Conservation (phyloP, 2,329 filamentous ascomycete genomes). For the Ambrosiella xylebori region DNA sequence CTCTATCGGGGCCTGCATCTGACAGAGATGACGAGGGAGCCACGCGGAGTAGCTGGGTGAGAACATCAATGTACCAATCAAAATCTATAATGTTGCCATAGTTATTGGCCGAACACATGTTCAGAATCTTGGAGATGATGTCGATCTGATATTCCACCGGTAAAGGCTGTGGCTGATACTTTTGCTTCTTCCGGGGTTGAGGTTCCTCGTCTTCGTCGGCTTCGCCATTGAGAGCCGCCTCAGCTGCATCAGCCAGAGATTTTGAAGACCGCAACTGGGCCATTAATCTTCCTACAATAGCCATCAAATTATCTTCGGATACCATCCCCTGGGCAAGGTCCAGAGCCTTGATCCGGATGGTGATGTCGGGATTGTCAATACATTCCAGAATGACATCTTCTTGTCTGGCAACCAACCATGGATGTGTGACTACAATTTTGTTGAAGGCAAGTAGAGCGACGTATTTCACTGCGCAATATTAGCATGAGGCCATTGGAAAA, state of each 20-base stretch:
- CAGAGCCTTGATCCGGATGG: conserved; percentile 80
- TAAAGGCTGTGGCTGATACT: conserved; percentile 32
- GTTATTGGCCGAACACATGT: conserved; percentile 79
- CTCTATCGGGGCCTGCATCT: conserved; percentile 18
- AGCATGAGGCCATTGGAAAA: conserved; percentile 9
- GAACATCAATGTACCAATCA: conserved; percentile 89
- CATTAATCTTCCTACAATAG: conserved; percentile 73
- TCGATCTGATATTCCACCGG: conserved; percentile 75
- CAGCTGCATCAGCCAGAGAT: conserved; percentile 1
- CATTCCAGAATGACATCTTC: conserved; percentile 94
- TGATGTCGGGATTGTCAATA: conserved; percentile 89
- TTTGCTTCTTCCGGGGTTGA: background rate
- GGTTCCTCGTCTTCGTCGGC: conserved; percentile 11
- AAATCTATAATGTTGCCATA: conserved; percentile 80
- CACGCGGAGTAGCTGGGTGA: conserved; percentile 69
- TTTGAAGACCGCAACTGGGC: conserved; percentile 58
- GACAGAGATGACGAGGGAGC: conserved; percentile 32
- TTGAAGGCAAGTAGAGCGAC: conserved; percentile 91
- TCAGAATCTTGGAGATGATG: conserved; percentile 66
- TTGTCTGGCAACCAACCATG: conserved; percentile 74
- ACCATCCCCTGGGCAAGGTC: conserved; percentile 92
- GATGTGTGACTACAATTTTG: conserved; percentile 78
- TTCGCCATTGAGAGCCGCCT: background rate
- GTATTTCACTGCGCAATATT: conserved; percentile 58
- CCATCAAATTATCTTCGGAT: conserved; percentile 64